Percentiles rank a stretch among this genome's conserved stretches.
Evolutionary conservation across 345 rosid genomes (phyloP).

Genomic region (Cardamine resedifolia): DNA sequence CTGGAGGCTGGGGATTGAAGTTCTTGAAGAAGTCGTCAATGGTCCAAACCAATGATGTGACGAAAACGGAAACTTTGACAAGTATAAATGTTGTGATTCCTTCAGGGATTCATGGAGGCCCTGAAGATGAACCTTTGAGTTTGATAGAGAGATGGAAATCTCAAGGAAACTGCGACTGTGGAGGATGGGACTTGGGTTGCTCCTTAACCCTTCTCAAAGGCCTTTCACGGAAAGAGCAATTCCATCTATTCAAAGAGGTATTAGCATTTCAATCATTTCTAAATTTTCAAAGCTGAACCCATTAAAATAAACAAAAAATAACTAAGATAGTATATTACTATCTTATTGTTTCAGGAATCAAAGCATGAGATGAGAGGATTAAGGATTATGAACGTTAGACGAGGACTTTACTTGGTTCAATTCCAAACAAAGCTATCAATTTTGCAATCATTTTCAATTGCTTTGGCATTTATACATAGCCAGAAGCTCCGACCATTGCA

Average conservation of each 20-base stretch:
- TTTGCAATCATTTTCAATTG: slow-evolving; percentile 66
- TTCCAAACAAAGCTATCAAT: slow-evolving; percentile 55
- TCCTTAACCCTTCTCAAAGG: slow-evolving; percentile 59
- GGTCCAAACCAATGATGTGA: slow-evolving; percentile 23
- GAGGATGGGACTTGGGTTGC: slow-evolving; percentile 92
- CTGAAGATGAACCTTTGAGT: slow-evolving; percentile 68
- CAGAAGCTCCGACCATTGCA: slow-evolving; percentile 40
- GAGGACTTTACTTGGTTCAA: slow-evolving; percentile 55
- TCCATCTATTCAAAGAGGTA: slow-evolving; percentile 45
- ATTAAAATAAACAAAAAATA: too few relatives aligned
- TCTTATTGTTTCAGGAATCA: slow-evolving; percentile 46
- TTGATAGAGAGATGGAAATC: slow-evolving; percentile 78
- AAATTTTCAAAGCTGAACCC: not conserved
- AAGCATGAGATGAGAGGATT: slow-evolving; percentile 43
- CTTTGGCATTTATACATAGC: slow-evolving; percentile 65
- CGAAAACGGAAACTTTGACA: slow-evolving; percentile 39
- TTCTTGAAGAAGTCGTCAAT: slow-evolving; percentile 53
- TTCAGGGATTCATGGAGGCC: slow-evolving; percentile 69
- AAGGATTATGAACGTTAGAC: slow-evolving; percentile 52
- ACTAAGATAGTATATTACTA: not conserved
- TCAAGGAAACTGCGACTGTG: slow-evolving; percentile 88
- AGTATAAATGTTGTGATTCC: slow-evolving; percentile 71
- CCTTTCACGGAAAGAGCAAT: slow-evolving; percentile 39
- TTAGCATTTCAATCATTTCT: not conserved
- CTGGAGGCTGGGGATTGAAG: slow-evolving; percentile 89